Evolutionary conservation across 805 yeast genomes (phyloP), one percentile per base, ranked within the genome.

Genomic region (Starmerella stigmatis): DNA sequence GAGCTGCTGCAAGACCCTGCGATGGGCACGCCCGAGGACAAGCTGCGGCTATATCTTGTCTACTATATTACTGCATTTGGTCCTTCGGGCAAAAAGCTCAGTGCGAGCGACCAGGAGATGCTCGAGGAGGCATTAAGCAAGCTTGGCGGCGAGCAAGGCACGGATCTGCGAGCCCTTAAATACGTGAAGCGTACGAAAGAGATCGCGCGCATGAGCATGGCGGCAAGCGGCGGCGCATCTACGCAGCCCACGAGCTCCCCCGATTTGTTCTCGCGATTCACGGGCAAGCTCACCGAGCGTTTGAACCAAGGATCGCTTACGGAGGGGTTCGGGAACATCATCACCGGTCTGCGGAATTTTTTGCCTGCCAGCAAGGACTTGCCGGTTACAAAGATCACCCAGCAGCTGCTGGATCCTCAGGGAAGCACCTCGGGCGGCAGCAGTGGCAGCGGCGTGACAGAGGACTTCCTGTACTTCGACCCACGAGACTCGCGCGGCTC

Each of bases 361-460:
- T 67, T 92, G 49, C 96, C 97, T 0, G 92, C 83, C 48, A 84
- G 83, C 65, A 82, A 84, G 57, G 81, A 80, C 43, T 75, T 89
- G 57, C 95, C 97, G 15, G 74, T 92, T 37, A 89, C 97, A 4
- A 81, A 81, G 57, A 76, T 92, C 25, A 94, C 88, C 9, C 96
- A 88, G 64, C 81, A 95, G 3, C 75, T 92, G 15, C 79, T 86
- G 83, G 94, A 85, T 51, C 96, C 97, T 7, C 30, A 60, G 59
- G 15, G 57, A 49, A 19, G 27, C n/a, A 25, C 40, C 2, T 25
- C 22, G 3, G 33, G 43, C 3, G 41, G 36, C 6, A 19, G 47
- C 13, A 49, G 69, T 11, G 72, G 70, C 48, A 34, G 42, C 15
- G 40, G 41, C 15, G 34, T 57, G 20, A 47, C 55, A 21, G 97